phyloP scores from a whole-genome alignment of 441 rosid genomes.

The Viola pubescens region DNA sequence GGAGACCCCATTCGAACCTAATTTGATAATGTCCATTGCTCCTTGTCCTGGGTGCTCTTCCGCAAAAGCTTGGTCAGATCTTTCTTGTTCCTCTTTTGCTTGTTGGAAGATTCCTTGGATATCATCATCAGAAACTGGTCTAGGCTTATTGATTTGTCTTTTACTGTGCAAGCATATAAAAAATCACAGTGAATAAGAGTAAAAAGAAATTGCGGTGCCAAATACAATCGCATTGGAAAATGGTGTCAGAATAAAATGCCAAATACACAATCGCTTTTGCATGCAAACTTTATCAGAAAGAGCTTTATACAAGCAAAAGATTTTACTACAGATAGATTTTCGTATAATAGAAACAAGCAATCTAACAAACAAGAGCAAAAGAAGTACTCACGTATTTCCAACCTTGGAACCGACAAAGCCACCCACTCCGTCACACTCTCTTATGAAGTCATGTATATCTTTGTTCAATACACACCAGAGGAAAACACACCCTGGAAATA shows the following conservation, averaged over 20 bases:
- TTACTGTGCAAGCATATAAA: slow-evolving; percentile 31
- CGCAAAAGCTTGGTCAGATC: slow-evolving; percentile 48
- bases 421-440: slow-evolving; percentile 61
- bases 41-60: slow-evolving; percentile 36
- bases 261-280: too few species aligned
- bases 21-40: slow-evolving; percentile 21
- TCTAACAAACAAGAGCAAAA: background rate
- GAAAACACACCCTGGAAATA: slow-evolving; percentile 74
- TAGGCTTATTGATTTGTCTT: slow-evolving; percentile 68
- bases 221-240: too few species aligned
- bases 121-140: slow-evolving; percentile 56
- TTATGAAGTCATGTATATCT: slow-evolving; percentile 66
- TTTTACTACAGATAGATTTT: too few species aligned
- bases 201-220: background rate
- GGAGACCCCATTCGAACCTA: slow-evolving; percentile 22
- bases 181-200: background rate
- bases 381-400: slow-evolving; percentile 59
- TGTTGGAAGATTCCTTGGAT: slow-evolving; percentile 61
- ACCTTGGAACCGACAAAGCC: slow-evolving; percentile 79
- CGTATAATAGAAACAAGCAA: too few species aligned
- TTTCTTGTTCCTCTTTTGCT: slow-evolving; percentile 74
- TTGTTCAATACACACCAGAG: slow-evolving; percentile 65
- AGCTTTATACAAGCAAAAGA: too few species aligned
- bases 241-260: too few species aligned
- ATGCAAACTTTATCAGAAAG: too few species aligned